A percentile compares a stretch with the other conserved stretches of the same genome.
phyloP scores from a whole-genome alignment of 768 basidiomycete genomes.

The Obba rivulosa region DNA sequence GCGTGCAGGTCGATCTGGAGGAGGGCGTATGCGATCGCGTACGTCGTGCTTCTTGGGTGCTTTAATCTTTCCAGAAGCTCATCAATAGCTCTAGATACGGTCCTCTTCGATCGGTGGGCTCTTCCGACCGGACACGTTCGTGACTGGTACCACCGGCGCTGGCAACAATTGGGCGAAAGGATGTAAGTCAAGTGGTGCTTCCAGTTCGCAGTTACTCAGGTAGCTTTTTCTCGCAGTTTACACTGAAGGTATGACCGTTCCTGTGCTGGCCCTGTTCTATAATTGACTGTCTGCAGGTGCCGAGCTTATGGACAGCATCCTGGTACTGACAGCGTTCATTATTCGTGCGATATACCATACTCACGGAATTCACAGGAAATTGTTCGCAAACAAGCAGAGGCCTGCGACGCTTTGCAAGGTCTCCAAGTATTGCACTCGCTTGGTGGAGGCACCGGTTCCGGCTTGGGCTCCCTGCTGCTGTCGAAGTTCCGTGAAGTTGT shows the following conservation, averaged over 20 bases:
- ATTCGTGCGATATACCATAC: not conserved
- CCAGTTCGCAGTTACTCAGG: not conserved
- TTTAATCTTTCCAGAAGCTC: too few relatives aligned
- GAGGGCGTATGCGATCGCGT: conserved; percentile 79
- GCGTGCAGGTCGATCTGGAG: conserved; percentile 88
- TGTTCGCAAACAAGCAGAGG: conserved; percentile 75
- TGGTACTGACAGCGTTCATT: conserved; percentile 34
- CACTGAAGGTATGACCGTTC: conserved; percentile 64
- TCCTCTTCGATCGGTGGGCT: conserved; percentile 66
- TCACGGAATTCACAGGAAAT: conserved; percentile 45
- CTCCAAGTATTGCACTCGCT: conserved; percentile 88
- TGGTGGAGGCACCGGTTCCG: conserved; percentile 88
- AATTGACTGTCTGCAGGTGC: conserved; percentile 51
- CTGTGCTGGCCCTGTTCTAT: not conserved
- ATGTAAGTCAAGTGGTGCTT: conserved; percentile 46
- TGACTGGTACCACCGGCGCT: conserved; percentile 58
- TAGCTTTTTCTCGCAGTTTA: conserved; percentile 51
- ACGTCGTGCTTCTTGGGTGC: conserved; percentile 20
- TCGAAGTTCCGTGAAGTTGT: conserved; percentile 77
- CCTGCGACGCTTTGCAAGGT: conserved; percentile 84
- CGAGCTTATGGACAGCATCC: conserved; percentile 82
- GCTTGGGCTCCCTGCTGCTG: conserved; percentile 74
- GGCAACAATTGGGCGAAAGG: conserved; percentile 98
- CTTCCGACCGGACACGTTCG: conserved; percentile 85
- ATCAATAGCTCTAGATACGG: conserved; percentile 41